These are phyloP conservation scores for Mycena rebaudengoi DNA, from an alignment of 768 basidiomycete genomes.

Conservation along the genomic window DNA sequence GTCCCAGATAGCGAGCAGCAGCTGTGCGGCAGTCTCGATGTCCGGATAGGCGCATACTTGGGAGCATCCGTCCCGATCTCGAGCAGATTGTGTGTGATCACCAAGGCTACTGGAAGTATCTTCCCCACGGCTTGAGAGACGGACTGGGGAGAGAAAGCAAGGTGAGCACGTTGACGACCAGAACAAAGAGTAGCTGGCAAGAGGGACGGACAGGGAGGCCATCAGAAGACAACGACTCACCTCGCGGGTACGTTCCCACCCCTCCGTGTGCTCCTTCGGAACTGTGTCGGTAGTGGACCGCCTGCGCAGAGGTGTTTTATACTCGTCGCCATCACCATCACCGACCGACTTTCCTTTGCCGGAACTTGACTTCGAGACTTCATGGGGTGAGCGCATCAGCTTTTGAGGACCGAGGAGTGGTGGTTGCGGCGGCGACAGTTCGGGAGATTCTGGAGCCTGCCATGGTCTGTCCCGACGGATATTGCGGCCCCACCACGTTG, in stretches of 20 bases:
- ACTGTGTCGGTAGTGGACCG: slow-evolving; percentile 10
- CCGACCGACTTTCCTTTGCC: too few species aligned
- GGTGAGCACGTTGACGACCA: too few species aligned
- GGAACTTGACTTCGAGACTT: too few species aligned
- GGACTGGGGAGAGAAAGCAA: slow-evolving; percentile 28
- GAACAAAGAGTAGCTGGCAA: too few species aligned
- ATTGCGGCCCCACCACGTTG: too few species aligned
- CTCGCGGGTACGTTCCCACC: slow-evolving; percentile 40
- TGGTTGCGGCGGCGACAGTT: too few species aligned
- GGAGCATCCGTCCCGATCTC: slow-evolving; percentile 45
- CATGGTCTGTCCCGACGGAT: too few species aligned
- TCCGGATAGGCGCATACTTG: slow-evolving; percentile 57
- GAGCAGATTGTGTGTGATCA: slow-evolving; percentile 45
- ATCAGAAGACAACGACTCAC: slow-evolving; percentile 26
- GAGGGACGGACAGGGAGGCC: too few species aligned
- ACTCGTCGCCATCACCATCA: slow-evolving; percentile 12
- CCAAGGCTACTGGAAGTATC: slow-evolving; percentile 41
- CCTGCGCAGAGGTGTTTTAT: slow-evolving; percentile 2
- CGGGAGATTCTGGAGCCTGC: too few species aligned
- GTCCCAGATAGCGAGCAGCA: slow-evolving; percentile 64
- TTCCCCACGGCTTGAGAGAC: slow-evolving; percentile 40
- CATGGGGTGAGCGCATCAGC: too few species aligned
- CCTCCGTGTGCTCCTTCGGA: slow-evolving; percentile 42
- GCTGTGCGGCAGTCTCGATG: slow-evolving; percentile 54
- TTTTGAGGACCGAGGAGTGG: too few species aligned